Base-by-base conservation (phyloP, 805 yeast genomes). In the Ogataea pignaliae region DNA sequence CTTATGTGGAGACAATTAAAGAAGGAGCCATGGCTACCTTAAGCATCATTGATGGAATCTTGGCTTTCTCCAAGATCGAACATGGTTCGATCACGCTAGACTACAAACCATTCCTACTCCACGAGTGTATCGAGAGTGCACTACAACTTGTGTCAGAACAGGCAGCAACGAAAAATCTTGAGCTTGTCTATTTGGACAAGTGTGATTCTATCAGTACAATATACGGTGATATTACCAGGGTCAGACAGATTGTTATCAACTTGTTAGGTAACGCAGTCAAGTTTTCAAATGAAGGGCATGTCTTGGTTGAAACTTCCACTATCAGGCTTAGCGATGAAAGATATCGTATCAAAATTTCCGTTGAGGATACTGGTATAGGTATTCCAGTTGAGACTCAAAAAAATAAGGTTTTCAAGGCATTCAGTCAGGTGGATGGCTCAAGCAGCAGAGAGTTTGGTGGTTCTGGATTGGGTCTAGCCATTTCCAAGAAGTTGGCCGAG, bases 401-500 rank as follows among this genome's bases (percentile, higher is more conserved):
- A n/a, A 56, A 61, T 35, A 73, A 71, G 56, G 71, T 76, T 4
- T 76, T 76, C 54, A 70, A 75, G 6, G 78, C 78, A 3, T 76
- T 76, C 50, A 70, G 75, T 35, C 81, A 76, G 58, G 79, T 74
- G n/a, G 81, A 76, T 53, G 78, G 78, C 3, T 72, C 78, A 10
- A 68, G 79, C 1, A 61, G 75, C 44, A 55, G 81, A 46, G 71
- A 63, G 10, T 72, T 68, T 59, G 81, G 81, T 3, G 81, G 81
- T 3, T 67, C 79, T 0, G 81, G 97, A 1, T 69, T 89, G 36
- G 97, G 97, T 2, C 71, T 89, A 36, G 71, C 78, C 5, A 90
- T 89, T 55, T 90, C 96, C 60, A 71, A 86, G 42, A 96, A 88
- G 63, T 71, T 89, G 41, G 95, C 95, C 0, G 76, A 74, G 29